Evolutionary conservation across 2,329 filamentous ascomycete genomes (phyloP).

Genomic region (Fusarium continuum): DNA sequence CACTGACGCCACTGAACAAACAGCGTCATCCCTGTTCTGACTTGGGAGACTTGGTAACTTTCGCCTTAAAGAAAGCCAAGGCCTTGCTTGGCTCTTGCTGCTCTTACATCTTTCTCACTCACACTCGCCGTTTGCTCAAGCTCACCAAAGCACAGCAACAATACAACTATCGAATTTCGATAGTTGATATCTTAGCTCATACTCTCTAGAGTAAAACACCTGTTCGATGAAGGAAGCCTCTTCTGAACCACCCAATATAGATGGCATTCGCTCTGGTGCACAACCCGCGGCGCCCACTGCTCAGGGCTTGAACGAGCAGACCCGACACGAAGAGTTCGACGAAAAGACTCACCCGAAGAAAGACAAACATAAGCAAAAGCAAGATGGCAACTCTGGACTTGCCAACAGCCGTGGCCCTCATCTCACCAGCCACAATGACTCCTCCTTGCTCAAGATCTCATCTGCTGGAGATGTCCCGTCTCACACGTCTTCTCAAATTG

Average conservation of each 20-base stretch:
- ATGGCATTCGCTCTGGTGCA: conserved; percentile 66
- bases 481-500: conserved; percentile 59
- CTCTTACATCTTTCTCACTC: conserved; percentile 7
- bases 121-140: conserved; percentile 19
- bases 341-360: conserved; percentile 20
- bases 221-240: conserved; percentile 71
- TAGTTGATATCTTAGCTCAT: conserved; percentile 9
- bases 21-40: conserved; percentile 26
- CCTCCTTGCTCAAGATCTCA: conserved; percentile 41
- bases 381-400: conserved; percentile 4
- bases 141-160: conserved; percentile 25
- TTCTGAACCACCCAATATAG: conserved; percentile 62
- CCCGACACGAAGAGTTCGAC: conserved; percentile 7
- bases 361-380: no score
- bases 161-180: conserved; percentile 17
- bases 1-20: conserved; percentile 31
- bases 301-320: conserved; percentile 32
- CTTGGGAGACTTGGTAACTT: conserved; percentile 2
- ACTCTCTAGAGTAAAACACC: conserved; percentile 33
- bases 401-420: conserved; percentile 27
- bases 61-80: conserved; percentile 42
- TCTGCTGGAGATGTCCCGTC: conserved; percentile 44
- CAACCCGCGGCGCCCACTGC: conserved; percentile 58
- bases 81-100: conserved; percentile 30
- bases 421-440: conserved; percentile 20